Percentiles rank a stretch among this genome's conserved stretches.
phyloP scores from a whole-genome alignment of 169 alveolate genomes.

The Plasmodium vivax region DNA sequence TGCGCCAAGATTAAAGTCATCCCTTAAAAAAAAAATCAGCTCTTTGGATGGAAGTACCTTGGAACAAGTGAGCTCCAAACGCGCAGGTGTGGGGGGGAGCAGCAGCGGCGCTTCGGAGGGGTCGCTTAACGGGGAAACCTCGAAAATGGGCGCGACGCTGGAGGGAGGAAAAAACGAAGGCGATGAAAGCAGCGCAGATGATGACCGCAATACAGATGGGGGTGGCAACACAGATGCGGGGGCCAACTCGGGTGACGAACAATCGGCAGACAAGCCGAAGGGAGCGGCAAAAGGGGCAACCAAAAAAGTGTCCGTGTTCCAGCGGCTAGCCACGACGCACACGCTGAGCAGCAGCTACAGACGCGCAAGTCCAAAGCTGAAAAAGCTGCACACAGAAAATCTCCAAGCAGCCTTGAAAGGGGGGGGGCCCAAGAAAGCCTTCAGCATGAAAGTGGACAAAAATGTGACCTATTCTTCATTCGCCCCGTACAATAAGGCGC shows the following conservation, averaged over 20 bases:
- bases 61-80: not conserved
- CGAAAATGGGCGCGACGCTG: not conserved
- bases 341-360: conserved; percentile 1
- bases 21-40: conserved; percentile 4
- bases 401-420: not conserved
- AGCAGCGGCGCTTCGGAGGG: not conserved
- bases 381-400: conserved; percentile 37
- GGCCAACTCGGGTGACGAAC: not conserved
- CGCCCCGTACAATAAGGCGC: conserved; percentile 31
- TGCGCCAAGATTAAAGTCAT: not conserved
- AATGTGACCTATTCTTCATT: conserved; percentile 16
- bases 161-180: not conserved
- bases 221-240: not conserved
- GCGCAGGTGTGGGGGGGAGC: not conserved
- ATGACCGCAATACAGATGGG: not conserved
- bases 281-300: not conserved
- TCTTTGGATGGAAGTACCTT: not conserved
- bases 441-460: conserved; percentile 36
- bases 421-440: conserved; percentile 20
- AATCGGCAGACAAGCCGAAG: not conserved
- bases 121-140: not conserved
- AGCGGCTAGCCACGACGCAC: conserved; percentile 13
- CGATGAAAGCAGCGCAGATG: conserved; percentile 9
- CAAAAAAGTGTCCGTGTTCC: conserved; percentile 9
- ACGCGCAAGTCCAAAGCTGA: conserved; percentile 1